Conservation (phyloP, 805 yeast species). For the Zygotorulaspora florentina region DNA sequence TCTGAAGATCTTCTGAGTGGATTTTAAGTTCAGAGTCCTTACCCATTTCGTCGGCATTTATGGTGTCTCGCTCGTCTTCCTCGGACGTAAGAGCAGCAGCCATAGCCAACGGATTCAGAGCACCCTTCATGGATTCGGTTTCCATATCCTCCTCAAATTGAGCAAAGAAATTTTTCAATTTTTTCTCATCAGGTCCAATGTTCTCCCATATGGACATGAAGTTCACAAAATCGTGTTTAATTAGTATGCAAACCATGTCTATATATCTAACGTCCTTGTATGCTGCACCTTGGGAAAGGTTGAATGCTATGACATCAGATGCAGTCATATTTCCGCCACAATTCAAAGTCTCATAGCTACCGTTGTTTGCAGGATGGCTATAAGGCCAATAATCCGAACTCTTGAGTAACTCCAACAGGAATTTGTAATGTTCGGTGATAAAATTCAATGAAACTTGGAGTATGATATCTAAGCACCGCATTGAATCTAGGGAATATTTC, state of each 20-base stretch:
- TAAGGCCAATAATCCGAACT: constrained; percentile 67
- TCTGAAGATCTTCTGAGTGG: constrained; percentile 1
- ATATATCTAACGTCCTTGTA: constrained; percentile 32
- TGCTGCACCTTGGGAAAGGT: constrained; percentile 23
- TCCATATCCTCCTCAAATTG: constrained; percentile 46
- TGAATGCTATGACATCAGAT: constrained; percentile 50
- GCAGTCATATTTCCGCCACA: constrained; percentile 55
- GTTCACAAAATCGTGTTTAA: constrained; percentile 63
- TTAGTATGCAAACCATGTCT: constrained; percentile 49
- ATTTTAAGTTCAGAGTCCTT: constrained; percentile 3
- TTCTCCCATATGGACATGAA: constrained; percentile 58
- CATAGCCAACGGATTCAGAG: constrained; percentile 75
- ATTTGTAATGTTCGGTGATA: constrained; percentile 42
- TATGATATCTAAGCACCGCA: constrained; percentile 59
- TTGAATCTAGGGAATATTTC: constrained; percentile 70
- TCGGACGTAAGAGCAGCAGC: constrained; percentile 81
- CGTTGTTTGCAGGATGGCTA: constrained; percentile 30
- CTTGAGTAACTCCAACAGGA: constrained; percentile 48
- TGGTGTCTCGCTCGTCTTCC: constrained; percentile 44
- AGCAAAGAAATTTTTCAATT: constrained; percentile 42
- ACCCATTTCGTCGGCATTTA: constrained; percentile 5
- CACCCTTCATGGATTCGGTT: constrained; percentile 54
- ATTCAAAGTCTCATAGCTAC: constrained; percentile 34
- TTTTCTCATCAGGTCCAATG: constrained; percentile 49
- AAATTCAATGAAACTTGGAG: constrained; percentile 49